A percentile compares a stretch with the other conserved stretches of the same genome.
Evolutionary conservation across 2,329 filamentous ascomycete genomes (phyloP).

Genomic region (Aphanoascus verrucosus): DNA sequence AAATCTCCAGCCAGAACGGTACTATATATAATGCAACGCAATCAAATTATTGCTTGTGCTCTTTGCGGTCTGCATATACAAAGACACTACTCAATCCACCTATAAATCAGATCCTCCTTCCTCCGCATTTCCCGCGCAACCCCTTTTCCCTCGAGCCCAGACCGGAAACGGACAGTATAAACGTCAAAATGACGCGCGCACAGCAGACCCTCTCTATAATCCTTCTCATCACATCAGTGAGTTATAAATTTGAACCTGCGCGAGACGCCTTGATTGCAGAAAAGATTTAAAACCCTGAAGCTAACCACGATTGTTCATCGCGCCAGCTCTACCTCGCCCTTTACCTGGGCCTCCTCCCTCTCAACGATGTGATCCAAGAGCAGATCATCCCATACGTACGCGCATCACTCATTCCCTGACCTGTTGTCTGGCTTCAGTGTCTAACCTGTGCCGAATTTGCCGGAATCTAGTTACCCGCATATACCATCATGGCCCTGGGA

Average conservation of each 20-base stretch:
- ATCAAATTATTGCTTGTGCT: too few relatives aligned
- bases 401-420: conserved; percentile 18
- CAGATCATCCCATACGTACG: conserved; percentile 84
- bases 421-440: not conserved
- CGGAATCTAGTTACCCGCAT: conserved; percentile 69
- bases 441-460: not conserved
- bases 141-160: too few relatives aligned
- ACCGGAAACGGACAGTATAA: too few relatives aligned
- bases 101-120: too few relatives aligned
- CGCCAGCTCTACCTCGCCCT: conserved; percentile 75
- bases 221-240: conserved; percentile 78
- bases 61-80: too few relatives aligned
- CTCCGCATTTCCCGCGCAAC: too few relatives aligned
- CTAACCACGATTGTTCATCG: not conserved
- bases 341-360: conserved; percentile 70
- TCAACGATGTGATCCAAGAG: conserved; percentile 65
- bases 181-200: conserved; percentile 71
- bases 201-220: conserved; percentile 83
- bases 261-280: not conserved
- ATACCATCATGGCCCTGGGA: conserved; percentile 81
- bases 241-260: not conserved
- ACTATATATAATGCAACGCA: too few relatives aligned
- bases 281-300: not conserved
- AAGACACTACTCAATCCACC: too few relatives aligned
- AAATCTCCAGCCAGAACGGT: too few relatives aligned